Evolutionary conservation across 345 rosid genomes (phyloP).

Genomic region (Draba incana): DNA sequence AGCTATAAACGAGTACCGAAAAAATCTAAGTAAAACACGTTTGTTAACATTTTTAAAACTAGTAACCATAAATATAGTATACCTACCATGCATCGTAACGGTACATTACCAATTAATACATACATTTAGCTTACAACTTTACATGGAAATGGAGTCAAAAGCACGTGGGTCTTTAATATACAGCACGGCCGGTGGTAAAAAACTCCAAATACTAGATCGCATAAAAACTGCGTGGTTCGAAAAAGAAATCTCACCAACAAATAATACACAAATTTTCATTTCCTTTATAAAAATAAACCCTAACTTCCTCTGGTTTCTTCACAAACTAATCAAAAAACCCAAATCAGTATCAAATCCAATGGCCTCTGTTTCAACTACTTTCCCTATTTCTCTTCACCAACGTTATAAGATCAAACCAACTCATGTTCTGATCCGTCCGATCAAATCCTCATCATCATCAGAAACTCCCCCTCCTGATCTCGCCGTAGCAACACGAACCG

Average conservation of each 20-base stretch:
- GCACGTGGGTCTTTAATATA: slow-evolving; percentile 20
- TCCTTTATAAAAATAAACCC: not conserved
- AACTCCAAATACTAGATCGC: not conserved
- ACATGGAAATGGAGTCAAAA: not conserved
- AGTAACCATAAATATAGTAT: too few species aligned
- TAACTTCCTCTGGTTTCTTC: not conserved
- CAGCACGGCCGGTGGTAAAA: slow-evolving; percentile 29
- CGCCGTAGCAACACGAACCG: slow-evolving; percentile 15
- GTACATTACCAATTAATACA: too few species aligned
- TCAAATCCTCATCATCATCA: slow-evolving; percentile 53
- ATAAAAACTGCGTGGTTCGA: not conserved
- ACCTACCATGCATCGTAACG: too few species aligned
- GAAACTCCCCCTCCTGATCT: slow-evolving; percentile 36
- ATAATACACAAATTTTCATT: not conserved
- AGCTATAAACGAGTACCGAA: too few species aligned
- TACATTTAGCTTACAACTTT: too few species aligned
- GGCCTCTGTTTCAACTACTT: slow-evolving; percentile 42
- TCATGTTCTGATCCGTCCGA: slow-evolving; percentile 33
- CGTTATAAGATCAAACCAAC: slow-evolving; percentile 2
- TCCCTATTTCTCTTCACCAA: slow-evolving; percentile 37
- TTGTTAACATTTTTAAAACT: too few species aligned
- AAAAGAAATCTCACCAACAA: not conserved
- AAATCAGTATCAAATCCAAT: slow-evolving; percentile 21
- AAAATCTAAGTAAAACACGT: too few species aligned
- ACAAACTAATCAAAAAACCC: not conserved